Evolutionary conservation across 208 protist genomes (phyloP).

Genomic region (Leishmania mexicana): DNA sequence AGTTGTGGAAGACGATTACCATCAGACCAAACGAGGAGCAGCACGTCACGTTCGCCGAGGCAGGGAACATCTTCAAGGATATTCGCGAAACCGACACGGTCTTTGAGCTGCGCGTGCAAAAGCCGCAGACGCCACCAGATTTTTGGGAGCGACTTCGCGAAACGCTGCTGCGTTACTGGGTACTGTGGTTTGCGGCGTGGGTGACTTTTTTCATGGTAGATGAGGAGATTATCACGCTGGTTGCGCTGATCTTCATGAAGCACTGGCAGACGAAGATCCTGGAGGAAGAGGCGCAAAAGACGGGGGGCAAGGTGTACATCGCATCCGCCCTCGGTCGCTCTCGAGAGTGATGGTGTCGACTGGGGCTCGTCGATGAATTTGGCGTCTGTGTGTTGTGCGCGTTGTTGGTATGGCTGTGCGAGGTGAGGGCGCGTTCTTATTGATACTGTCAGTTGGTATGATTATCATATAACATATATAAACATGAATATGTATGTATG

Average conservation of each 20-base stretch:
- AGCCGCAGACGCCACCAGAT: constrained; percentile 57
- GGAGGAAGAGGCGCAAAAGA: constrained; percentile 79
- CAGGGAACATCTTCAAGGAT: constrained; percentile 39
- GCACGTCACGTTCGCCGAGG: constrained; percentile 59
- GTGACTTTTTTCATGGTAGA: constrained; percentile 91
- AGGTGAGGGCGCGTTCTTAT: neutral
- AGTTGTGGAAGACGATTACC: constrained; percentile 80
- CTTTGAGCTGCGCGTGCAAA: constrained; percentile 76
- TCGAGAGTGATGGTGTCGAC: constrained; percentile 10
- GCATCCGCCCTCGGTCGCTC: constrained; percentile 63
- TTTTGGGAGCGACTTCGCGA: constrained; percentile 84
- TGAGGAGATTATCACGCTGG: constrained; percentile 88
- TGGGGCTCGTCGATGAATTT: neutral
- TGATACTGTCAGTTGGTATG: neutral
- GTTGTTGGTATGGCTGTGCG: neutral
- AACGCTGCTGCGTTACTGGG: constrained; percentile 86
- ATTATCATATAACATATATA: neutral
- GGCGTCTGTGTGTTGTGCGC: neutral
- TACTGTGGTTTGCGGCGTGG: constrained; percentile 89
- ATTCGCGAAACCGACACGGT: constrained; percentile 29
- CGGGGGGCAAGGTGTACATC: constrained; percentile 89
- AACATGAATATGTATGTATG: neutral
- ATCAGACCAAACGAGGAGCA: constrained; percentile 59
- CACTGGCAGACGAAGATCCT: constrained; percentile 78
- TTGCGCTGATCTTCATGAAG: constrained; percentile 86